phyloP scores from a whole-genome alignment of 2,329 filamentous ascomycete genomes.

The Paecilomyces variotii region DNA sequence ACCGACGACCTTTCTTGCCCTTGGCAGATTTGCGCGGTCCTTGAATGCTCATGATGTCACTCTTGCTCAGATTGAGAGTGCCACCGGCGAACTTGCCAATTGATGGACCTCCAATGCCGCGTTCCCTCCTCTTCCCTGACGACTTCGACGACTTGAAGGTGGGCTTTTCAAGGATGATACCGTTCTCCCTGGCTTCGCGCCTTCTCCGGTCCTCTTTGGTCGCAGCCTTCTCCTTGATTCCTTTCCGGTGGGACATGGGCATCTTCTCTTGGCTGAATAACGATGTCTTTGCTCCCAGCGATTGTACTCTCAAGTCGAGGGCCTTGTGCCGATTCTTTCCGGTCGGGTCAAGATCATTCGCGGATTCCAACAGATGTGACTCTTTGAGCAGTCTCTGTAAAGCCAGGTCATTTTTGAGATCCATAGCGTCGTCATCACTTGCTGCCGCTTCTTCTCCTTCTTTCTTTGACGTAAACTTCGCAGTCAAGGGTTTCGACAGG shows the following conservation, averaged over 20 bases:
- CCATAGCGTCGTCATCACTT: slow-evolving; percentile 51
- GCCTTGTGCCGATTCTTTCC: slow-evolving; percentile 74
- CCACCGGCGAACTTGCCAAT: slow-evolving; percentile 76
- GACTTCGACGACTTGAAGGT: slow-evolving; percentile 25
- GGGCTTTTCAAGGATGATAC: slow-evolving; percentile 71
- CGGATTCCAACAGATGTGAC: slow-evolving; percentile 72
- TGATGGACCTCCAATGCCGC: slow-evolving; percentile 64
- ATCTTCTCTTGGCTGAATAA: slow-evolving; percentile 74
- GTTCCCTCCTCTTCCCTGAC: slow-evolving; percentile 42
- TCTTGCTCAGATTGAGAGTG: slow-evolving; percentile 67
- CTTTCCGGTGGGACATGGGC: slow-evolving; percentile 78
- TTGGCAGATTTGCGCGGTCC: slow-evolving; percentile 37
- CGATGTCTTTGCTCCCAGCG: slow-evolving; percentile 68
- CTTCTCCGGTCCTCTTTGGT: slow-evolving; percentile 63
- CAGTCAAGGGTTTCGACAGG: slow-evolving; percentile 15
- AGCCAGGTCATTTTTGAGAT: slow-evolving; percentile 85
- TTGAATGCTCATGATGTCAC: slow-evolving; percentile 66
- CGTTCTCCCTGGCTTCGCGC: slow-evolving; percentile 78
- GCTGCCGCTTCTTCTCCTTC: slow-evolving; percentile 32
- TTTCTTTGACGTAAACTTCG: slow-evolving; percentile 15
- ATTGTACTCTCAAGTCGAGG: slow-evolving; percentile 72
- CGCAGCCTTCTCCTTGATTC: slow-evolving; percentile 63
- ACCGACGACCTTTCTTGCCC: slow-evolving; percentile 25
- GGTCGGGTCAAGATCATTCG: slow-evolving; percentile 46
- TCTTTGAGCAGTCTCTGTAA: slow-evolving; percentile 85